Evolutionary conservation across 306 rosid species (phyloP).

Genomic region (Hippophae tibetana): DNA sequence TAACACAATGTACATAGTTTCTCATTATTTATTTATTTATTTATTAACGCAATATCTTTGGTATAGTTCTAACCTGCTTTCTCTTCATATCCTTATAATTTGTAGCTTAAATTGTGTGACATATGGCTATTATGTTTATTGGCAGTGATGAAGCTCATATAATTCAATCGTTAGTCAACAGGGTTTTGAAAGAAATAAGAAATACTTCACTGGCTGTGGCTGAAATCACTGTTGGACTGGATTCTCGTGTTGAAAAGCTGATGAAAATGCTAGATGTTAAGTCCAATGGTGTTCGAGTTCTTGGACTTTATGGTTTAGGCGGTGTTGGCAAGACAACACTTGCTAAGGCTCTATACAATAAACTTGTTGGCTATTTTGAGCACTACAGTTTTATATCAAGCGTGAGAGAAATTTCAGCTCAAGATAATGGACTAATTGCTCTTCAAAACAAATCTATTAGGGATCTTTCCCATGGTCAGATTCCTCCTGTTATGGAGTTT

Average conservation of each 20-base stretch:
- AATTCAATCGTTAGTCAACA: constrained; percentile 21
- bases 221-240: constrained; percentile 38
- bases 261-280: constrained; percentile 19
- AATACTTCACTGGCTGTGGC: constrained; percentile 36
- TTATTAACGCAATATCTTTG: background rate
- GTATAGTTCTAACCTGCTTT: background rate
- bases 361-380: constrained; percentile 23
- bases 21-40: too few relatives aligned
- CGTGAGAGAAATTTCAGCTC: constrained; percentile 32
- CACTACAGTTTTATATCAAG: constrained; percentile 33
- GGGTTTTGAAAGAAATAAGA: constrained; percentile 25
- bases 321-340: constrained; percentile 60
- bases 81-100: background rate
- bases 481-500: constrained; percentile 5
- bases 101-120: background rate
- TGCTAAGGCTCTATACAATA: constrained; percentile 42
- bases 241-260: constrained; percentile 27
- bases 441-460: constrained; percentile 20
- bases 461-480: constrained; percentile 12
- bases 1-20: too few relatives aligned
- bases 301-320: constrained; percentile 45
- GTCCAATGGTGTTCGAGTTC: constrained; percentile 27
- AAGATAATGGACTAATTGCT: constrained; percentile 21
- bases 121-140: background rate
- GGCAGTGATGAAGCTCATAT: constrained; percentile 19